phyloP scores from a whole-genome alignment of 2,329 filamentous ascomycete species.

The Neonectria hederae region DNA sequence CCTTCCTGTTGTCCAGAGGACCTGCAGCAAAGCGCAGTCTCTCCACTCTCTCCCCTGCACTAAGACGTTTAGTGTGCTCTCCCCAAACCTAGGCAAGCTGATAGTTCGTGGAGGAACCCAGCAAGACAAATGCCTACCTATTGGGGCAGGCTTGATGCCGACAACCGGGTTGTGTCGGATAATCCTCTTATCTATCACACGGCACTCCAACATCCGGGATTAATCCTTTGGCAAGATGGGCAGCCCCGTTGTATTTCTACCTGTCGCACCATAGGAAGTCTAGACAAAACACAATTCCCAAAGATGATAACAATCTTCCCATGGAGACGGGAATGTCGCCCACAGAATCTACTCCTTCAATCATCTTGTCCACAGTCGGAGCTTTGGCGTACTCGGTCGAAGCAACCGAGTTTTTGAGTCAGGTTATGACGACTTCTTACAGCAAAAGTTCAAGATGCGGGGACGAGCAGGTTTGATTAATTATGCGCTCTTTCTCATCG shows the following conservation, averaged over 20 bases:
- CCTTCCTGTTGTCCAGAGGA: too few species aligned
- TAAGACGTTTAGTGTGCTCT: too few species aligned
- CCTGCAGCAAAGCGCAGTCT: too few species aligned
- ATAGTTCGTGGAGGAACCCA: not conserved
- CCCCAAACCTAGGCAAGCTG: too few species aligned
- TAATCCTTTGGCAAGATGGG: constrained; percentile 46
- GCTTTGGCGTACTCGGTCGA: constrained; percentile 56
- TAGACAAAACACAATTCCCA: constrained; percentile 18
- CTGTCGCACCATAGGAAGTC: constrained; percentile 26
- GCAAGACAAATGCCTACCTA: not conserved
- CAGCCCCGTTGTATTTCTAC: constrained; percentile 46
- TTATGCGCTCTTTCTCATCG: too few species aligned
- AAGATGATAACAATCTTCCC: constrained; percentile 14
- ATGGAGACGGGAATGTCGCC: constrained; percentile 25
- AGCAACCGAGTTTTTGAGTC: constrained; percentile 54
- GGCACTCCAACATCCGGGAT: constrained; percentile 54
- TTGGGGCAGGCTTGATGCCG: not conserved
- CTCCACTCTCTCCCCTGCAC: too few species aligned
- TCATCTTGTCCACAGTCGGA: constrained; percentile 51
- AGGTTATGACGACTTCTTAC: constrained; percentile 53
- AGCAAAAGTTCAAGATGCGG: constrained; percentile 49
- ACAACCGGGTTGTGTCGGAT: not conserved
- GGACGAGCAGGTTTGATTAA: too few species aligned
- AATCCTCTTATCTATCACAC: constrained; percentile 36
- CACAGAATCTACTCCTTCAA: constrained; percentile 5